Percentiles rank a stretch among this genome's conserved stretches.
These are phyloP conservation scores for Macaranga tanarius DNA, from an alignment of 441 rosid genomes.

Conservation along the genomic window DNA sequence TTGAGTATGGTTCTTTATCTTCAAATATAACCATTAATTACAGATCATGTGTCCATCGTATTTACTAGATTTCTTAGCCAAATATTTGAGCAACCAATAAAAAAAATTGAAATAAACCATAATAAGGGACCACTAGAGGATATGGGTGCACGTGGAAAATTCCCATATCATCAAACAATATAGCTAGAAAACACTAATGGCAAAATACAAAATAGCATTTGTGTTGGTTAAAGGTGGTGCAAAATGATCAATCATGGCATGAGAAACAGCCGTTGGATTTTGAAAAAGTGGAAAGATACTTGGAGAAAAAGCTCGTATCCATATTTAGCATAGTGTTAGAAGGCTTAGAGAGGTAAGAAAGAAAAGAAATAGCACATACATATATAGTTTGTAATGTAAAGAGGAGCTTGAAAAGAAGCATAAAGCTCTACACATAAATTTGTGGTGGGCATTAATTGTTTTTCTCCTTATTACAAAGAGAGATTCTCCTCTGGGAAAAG, in stretches of 20 bases:
- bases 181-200: slow-evolving; percentile 16
- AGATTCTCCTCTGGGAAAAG: slow-evolving; percentile 6
- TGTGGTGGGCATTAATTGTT: background rate
- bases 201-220: slow-evolving; percentile 18
- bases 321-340: slow-evolving; percentile 25
- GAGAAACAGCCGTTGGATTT: slow-evolving; percentile 27
- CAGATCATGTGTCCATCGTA: background rate
- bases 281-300: slow-evolving; percentile 21
- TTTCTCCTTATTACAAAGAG: background rate
- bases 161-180: slow-evolving; percentile 1
- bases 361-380: background rate
- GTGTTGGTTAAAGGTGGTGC: slow-evolving; percentile 38
- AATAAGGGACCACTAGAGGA: background rate
- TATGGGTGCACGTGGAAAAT: slow-evolving; percentile 24
- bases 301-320: slow-evolving; percentile 24
- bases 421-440: background rate
- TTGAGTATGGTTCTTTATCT: no score
- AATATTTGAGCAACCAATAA: background rate
- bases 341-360: slow-evolving; percentile 13
- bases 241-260: slow-evolving; percentile 30
- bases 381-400: background rate
- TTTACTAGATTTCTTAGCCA: background rate
- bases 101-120: background rate
- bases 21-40: background rate
- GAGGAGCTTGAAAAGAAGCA: background rate